phyloP scores from a whole-genome alignment of 2,329 filamentous ascomycete species.

The Xylaria polymorpha region DNA sequence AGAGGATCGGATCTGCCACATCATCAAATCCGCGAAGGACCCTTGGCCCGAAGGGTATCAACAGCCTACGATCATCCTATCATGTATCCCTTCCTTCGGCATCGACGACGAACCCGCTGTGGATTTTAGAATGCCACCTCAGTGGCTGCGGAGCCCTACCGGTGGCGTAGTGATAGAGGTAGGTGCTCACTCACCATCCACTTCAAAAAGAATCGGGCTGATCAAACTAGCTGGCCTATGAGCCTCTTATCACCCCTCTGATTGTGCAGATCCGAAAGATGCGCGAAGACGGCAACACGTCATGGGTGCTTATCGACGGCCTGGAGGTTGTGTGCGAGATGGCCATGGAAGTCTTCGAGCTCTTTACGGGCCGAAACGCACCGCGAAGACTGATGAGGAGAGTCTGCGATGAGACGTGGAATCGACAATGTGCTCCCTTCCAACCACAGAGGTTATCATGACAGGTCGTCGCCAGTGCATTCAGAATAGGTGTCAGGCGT shows the following conservation, averaged over 20 bases:
- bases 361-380: slow-evolving; percentile 78
- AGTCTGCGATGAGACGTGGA: slow-evolving; percentile 61
- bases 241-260: slow-evolving; percentile 75
- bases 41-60: slow-evolving; percentile 72
- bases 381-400: slow-evolving; percentile 75
- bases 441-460: slow-evolving; percentile 46
- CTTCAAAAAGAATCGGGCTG: slow-evolving; percentile 5
- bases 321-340: slow-evolving; percentile 79
- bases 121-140: slow-evolving; percentile 74
- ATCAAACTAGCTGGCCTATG: slow-evolving; percentile 68
- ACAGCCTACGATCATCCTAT: slow-evolving; percentile 76
- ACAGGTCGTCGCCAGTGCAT: neutral
- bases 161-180: slow-evolving; percentile 79
- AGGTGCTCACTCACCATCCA: slow-evolving; percentile 31
- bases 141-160: slow-evolving; percentile 76
- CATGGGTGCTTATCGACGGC: slow-evolving; percentile 79
- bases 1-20: slow-evolving; percentile 59
- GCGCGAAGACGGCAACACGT: slow-evolving; percentile 61
- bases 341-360: slow-evolving; percentile 80
- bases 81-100: slow-evolving; percentile 75
- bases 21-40: slow-evolving; percentile 68
- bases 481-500: neutral
- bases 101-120: slow-evolving; percentile 70
- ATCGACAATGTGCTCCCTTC: slow-evolving; percentile 53
- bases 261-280: slow-evolving; percentile 71